phyloP scores from a whole-genome alignment of 2,329 filamentous ascomycete genomes.

The Pseudomassariella vexata region DNA sequence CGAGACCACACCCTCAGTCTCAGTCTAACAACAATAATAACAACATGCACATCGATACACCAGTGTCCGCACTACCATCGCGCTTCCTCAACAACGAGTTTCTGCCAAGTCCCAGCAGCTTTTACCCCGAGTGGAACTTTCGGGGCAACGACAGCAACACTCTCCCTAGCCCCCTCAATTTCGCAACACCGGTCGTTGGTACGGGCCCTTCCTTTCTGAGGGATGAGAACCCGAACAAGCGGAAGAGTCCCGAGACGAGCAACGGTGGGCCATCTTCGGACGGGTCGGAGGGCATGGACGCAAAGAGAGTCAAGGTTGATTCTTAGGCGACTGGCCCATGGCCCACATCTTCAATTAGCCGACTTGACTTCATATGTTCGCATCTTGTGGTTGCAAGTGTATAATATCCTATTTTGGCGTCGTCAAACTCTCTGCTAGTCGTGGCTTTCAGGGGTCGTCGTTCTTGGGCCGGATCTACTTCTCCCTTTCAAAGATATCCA shows the following conservation, averaged over 20 bases:
- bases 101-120: slow-evolving; percentile 83
- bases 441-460: too few relatives aligned
- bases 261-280: slow-evolving; percentile 33
- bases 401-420: slow-evolving; percentile 15
- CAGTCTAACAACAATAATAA: slow-evolving; percentile 44
- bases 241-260: slow-evolving; percentile 51
- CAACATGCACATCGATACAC: slow-evolving; percentile 64
- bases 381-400: slow-evolving; percentile 10
- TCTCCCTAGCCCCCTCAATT: slow-evolving; percentile 85
- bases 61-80: slow-evolving; percentile 88
- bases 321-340: slow-evolving; percentile 18
- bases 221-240: slow-evolving; percentile 48
- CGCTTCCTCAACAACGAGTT: slow-evolving; percentile 85
- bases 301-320: slow-evolving; percentile 50
- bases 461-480: too few relatives aligned
- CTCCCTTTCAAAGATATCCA: too few relatives aligned
- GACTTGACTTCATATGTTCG: slow-evolving; percentile 7
- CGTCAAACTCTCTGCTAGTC: too few relatives aligned
- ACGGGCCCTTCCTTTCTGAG: slow-evolving; percentile 58
- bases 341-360: slow-evolving; percentile 1
- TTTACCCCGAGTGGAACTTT: slow-evolving; percentile 89
- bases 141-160: slow-evolving; percentile 70
- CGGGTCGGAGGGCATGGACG: slow-evolving; percentile 37
- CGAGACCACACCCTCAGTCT: slow-evolving; percentile 72
- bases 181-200: slow-evolving; percentile 71